Conservation (phyloP, 768 basidiomycete genomes). For the Xanthoconium stramineum region DNA sequence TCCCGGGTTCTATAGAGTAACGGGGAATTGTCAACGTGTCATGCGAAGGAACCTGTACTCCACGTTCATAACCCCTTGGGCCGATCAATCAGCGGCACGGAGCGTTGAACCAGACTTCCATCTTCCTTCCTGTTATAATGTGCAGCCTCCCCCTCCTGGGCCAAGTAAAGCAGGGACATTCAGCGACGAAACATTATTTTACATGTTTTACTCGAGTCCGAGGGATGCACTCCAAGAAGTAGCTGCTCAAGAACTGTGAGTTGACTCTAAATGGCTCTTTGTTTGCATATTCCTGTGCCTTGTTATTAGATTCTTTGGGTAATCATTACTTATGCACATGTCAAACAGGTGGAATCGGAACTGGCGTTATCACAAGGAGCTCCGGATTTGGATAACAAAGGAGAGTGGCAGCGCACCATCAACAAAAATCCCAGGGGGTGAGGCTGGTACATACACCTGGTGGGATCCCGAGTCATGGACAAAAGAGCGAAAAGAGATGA, state of each 20-base stretch:
- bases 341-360: constrained; percentile 78
- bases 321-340: constrained; percentile 5
- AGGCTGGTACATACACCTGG: constrained; percentile 86
- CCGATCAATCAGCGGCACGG: constrained; percentile 82
- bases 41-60: constrained; percentile 70
- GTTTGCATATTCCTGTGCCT: constrained; percentile 5
- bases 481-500: constrained; percentile 76
- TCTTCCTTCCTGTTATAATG: constrained; percentile 89
- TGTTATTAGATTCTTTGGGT: neutral
- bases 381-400: constrained; percentile 81
- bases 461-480: constrained; percentile 83
- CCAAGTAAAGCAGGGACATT: constrained; percentile 79
- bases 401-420: constrained; percentile 76
- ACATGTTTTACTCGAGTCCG: constrained; percentile 96
- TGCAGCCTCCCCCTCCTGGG: constrained; percentile 82
- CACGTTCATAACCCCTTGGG: constrained; percentile 95
- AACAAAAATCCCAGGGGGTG: constrained; percentile 74
- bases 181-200: constrained; percentile 95
- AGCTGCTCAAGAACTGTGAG: constrained; percentile 92
- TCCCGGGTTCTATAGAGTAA: constrained; percentile 27
- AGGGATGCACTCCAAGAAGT: constrained; percentile 91
- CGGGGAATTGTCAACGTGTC: constrained; percentile 18
- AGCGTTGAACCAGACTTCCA: constrained; percentile 91
- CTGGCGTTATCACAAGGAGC: constrained; percentile 95
- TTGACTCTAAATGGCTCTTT: constrained; percentile 24